Conservation (phyloP, 2,329 filamentous ascomycete species). For the Neocucurbitaria cava region DNA sequence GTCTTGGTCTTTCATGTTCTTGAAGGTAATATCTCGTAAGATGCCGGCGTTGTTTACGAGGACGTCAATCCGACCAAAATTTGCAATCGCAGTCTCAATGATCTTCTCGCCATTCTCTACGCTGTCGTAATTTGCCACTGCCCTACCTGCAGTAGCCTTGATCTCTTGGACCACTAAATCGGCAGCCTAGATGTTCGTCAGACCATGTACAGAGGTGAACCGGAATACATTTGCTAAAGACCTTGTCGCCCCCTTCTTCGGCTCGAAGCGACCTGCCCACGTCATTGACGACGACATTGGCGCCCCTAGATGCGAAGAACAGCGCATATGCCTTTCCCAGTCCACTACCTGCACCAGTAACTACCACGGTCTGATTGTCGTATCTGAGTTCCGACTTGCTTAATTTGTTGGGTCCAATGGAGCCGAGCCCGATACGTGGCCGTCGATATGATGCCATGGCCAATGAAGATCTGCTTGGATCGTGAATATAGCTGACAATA, state of each 20-base stretch:
- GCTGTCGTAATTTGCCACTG: conserved; percentile 95
- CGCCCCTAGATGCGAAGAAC: conserved; percentile 91
- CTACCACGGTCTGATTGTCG: conserved; percentile 87
- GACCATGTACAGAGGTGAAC: too few relatives aligned
- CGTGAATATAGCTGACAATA: too few relatives aligned
- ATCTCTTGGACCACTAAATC: conserved; percentile 85
- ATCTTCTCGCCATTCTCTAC: conserved; percentile 94
- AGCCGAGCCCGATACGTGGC: too few relatives aligned
- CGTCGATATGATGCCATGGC: too few relatives aligned
- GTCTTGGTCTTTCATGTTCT: conserved; percentile 96
- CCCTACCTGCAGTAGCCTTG: conserved; percentile 87
- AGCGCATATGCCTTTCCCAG: conserved; percentile 82
- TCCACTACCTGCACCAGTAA: conserved; percentile 85
- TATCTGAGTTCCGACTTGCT: conserved; percentile 78
- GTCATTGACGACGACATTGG: conserved; percentile 96
- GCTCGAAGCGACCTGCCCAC: conserved; percentile 92
- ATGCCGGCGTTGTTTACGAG: conserved; percentile 99
- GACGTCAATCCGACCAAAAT: conserved; percentile 86
- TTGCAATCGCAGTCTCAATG: conserved; percentile 84
- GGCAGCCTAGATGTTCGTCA: conserved; percentile 73
- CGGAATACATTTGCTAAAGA: too few relatives aligned
- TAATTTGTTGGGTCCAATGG: too few relatives aligned
- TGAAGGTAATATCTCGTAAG: conserved; percentile 92
- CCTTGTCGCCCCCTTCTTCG: too few relatives aligned
- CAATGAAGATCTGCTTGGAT: too few relatives aligned